Base-by-base conservation (phyloP, 2,329 filamentous ascomycete genomes). In the Penicillium sp. region DNA sequence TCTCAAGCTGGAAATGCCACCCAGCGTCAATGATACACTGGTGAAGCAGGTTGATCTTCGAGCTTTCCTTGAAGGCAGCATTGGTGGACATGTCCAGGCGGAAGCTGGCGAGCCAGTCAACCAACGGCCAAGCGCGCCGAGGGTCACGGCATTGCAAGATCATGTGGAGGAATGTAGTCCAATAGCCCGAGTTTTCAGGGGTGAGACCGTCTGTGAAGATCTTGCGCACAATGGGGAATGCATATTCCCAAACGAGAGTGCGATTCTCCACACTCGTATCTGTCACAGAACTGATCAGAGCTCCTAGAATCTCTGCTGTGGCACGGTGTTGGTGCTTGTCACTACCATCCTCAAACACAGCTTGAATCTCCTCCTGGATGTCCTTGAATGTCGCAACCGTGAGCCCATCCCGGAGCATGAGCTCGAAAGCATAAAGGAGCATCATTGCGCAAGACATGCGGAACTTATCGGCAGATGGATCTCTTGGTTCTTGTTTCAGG, bases 271-370 rank as follows among this genome's bases (percentile, higher is more conserved):
- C 80, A 6, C 88, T 87, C 31, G 92, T 87, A 66, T 97, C 93
- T 50, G 88, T 85, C 16, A 92, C 91, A 37, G 91, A 91, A 16
- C 88, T 87, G 27, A 99, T 82, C 68, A 99, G 77, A 4, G 91
- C 93, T 14, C 91, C 92, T 51, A 99, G 80, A 56, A 99, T 97
- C 77, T 99, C 95, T 0, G 95, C 87, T 2, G 95, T 96, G 16
- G 95, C 95, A 54, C 95, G 90, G 74, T 99, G 95, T 73, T 99
- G 94, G 74, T 99, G 95, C 77, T 97, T 97, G 73, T 99, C 95
- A 68, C 88, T 95, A 10, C 96, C 95, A 74, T 99, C 94, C 14
- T 89, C 94, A 70, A 92, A 98, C 0, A 96, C 87, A 2, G 86
- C 85, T 59, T 85, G 81, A 5, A 90, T 86, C 60, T 97, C 82